Conservation (phyloP, 208 protist species). For the Zelonia costaricensis region DNA sequence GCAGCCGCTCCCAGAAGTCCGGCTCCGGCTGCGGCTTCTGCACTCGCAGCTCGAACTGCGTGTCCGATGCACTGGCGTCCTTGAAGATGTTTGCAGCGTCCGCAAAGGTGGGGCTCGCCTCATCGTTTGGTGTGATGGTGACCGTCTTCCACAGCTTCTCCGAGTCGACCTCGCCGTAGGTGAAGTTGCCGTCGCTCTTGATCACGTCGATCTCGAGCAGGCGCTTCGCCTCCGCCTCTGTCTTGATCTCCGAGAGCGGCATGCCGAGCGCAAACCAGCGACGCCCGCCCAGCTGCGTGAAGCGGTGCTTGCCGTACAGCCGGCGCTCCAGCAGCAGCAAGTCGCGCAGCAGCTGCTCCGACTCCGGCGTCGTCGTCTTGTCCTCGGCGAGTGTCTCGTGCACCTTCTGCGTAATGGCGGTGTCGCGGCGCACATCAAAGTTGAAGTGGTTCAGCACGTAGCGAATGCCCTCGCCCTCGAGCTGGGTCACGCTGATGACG, state of each 20-base stretch:
- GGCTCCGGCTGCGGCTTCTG: constrained; percentile 69
- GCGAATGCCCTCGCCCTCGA: constrained; percentile 72
- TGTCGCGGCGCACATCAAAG: constrained; percentile 89
- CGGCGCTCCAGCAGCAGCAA: constrained; percentile 83
- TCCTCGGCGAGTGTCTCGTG: constrained; percentile 59
- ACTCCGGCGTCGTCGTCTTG: constrained; percentile 54
- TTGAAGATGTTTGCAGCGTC: constrained; percentile 51
- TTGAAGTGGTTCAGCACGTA: constrained; percentile 92
- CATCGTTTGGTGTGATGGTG: constrained; percentile 50
- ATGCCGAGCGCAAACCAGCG: constrained; percentile 83
- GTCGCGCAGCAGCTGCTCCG: constrained; percentile 79
- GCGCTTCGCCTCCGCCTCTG: constrained; percentile 71
- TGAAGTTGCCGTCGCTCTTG: constrained; percentile 76
- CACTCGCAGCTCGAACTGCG: constrained; percentile 57
- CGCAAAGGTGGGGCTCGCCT: constrained; percentile 50
- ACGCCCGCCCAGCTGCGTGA: constrained; percentile 63
- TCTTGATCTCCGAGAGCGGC: constrained; percentile 72
- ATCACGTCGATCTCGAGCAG: constrained; percentile 72
- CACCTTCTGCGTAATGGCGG: constrained; percentile 63
- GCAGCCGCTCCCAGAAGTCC: constrained; percentile 78
- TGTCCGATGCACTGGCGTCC: constrained; percentile 23
- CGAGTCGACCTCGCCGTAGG: constrained; percentile 30
- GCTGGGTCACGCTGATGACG: constrained; percentile 49
- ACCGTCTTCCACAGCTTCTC: constrained; percentile 84
- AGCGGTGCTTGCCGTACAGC: constrained; percentile 75